phyloP scores from a whole-genome alignment of 2,329 filamentous ascomycete species.

The Talaromyces funiculosus region DNA sequence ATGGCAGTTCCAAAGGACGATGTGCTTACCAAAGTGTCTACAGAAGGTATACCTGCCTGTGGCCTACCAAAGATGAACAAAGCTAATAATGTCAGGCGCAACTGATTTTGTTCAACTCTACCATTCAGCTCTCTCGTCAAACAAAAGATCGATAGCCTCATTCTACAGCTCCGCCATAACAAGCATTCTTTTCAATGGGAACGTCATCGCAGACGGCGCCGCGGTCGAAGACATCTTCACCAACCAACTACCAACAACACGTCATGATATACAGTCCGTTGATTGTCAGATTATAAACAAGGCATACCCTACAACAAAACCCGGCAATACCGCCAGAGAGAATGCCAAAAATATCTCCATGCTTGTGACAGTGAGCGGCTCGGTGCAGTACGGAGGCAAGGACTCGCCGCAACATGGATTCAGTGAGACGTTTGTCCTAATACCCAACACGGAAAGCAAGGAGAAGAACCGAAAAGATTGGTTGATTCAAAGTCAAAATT shows the following conservation, averaged over 20 bases:
- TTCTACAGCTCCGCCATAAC: conserved; percentile 63
- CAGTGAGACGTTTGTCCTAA: conserved; percentile 73
- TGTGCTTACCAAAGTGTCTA: conserved; percentile 36
- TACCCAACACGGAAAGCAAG: conserved; percentile 61
- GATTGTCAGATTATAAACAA: conserved; percentile 75
- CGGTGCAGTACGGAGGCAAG: conserved; percentile 61
- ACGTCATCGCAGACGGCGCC: conserved; percentile 54
- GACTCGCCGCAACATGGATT: conserved; percentile 64
- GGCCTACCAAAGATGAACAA: neutral
- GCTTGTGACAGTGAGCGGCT: conserved; percentile 67
- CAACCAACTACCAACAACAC: conserved; percentile 56
- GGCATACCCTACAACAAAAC: conserved; percentile 54
- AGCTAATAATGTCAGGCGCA: conserved; percentile 49
- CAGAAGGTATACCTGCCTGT: conserved; percentile 29
- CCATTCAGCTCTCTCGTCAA: conserved; percentile 66
- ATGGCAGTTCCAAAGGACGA: conserved; percentile 31
- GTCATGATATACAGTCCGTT: conserved; percentile 69
- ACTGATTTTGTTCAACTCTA: conserved; percentile 66
- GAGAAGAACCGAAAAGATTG: conserved; percentile 54
- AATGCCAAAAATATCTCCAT: conserved; percentile 59
- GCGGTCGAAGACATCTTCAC: conserved; percentile 66
- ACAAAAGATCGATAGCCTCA: conserved; percentile 51
- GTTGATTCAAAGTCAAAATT: conserved; percentile 68
- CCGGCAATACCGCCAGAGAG: conserved; percentile 36
- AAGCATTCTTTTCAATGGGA: conserved; percentile 76